Conservation (phyloP, 139 green algal genomes). For the Raphidocelis subcapitata region DNA sequence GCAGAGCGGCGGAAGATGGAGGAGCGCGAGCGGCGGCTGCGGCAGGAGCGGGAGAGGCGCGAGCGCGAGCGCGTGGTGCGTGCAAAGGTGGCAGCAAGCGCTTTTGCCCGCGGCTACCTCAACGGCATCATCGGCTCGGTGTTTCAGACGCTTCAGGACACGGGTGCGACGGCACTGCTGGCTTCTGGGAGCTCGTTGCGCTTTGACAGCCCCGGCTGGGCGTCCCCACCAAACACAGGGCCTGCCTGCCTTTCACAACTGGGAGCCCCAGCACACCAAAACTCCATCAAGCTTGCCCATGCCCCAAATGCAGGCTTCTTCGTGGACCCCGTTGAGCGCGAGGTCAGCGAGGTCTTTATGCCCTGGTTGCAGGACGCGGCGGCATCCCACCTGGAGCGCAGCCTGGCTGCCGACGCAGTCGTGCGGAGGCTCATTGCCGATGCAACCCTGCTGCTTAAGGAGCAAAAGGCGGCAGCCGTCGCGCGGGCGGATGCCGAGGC, state of each 20-base stretch:
- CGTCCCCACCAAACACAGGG: no score
- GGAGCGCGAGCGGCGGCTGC: slow-evolving; percentile 71
- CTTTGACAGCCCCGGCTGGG: no score
- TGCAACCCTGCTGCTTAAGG: slow-evolving; percentile 14
- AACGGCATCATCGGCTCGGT: slow-evolving; percentile 68
- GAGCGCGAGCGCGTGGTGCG: slow-evolving; percentile 61
- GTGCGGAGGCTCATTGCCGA: slow-evolving; percentile 34
- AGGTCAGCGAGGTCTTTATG: slow-evolving; percentile 74
- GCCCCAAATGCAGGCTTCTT: slow-evolving; percentile 56
- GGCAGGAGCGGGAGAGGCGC: slow-evolving; percentile 63
- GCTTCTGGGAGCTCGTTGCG: no score
- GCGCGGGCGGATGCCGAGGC: slow-evolving; percentile 20
- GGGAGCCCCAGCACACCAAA: no score
- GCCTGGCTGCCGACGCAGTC: slow-evolving; percentile 17
- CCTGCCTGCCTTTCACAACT: no score
- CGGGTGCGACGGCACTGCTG: not conserved
- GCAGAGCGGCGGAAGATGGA: slow-evolving; percentile 79
- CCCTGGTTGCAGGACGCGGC: slow-evolving; percentile 71
- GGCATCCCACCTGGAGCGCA: slow-evolving; percentile 35
- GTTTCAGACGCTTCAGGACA: slow-evolving; percentile 61
- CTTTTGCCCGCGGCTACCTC: slow-evolving; percentile 82
- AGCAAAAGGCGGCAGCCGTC: slow-evolving; percentile 2
- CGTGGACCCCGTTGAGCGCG: slow-evolving; percentile 78
- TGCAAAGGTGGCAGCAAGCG: slow-evolving; percentile 65
- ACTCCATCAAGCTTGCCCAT: no score